These are phyloP conservation scores for Asterophora parasitica DNA, from an alignment of 768 basidiomycete species.

Conservation along the genomic window DNA sequence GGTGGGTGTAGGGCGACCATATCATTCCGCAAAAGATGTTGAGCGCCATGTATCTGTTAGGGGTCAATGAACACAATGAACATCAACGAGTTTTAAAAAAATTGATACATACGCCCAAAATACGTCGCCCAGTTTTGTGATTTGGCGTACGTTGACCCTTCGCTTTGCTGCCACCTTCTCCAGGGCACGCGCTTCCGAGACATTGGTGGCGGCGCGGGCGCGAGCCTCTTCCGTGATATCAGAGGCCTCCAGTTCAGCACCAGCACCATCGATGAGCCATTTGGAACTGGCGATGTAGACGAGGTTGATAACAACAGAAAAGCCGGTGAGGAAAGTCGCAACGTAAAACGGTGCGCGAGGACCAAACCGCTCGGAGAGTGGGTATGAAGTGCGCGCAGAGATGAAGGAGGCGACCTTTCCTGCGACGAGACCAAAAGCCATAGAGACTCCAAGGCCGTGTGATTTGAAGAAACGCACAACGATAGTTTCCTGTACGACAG, in stretches of 20 bases:
- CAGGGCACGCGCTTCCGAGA: constrained; percentile 58
- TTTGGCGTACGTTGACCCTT: constrained; percentile 53
- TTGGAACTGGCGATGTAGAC: constrained; percentile 59
- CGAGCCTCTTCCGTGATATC: constrained; percentile 56
- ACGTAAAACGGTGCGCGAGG: constrained; percentile 72
- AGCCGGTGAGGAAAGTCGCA: constrained; percentile 54
- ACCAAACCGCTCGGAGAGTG: constrained; percentile 64
- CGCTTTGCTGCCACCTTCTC: constrained; percentile 64
- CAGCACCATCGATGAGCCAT: constrained; percentile 59
- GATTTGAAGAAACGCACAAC: constrained; percentile 79
- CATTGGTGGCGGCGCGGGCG: constrained; percentile 35
- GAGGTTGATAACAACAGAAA: constrained; percentile 67
- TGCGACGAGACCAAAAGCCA: constrained; percentile 79
- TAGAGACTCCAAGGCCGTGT: constrained; percentile 68
- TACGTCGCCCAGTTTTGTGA: constrained; percentile 65
- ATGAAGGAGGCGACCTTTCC: constrained; percentile 78
- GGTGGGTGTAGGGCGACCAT: constrained; percentile 75
- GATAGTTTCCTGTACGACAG: constrained; percentile 82
- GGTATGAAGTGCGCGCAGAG: constrained; percentile 70
- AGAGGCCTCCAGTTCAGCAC: constrained; percentile 58
- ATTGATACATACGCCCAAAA: constrained; percentile 63
- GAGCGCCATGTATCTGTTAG: constrained; percentile 60
- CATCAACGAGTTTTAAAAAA: not conserved
- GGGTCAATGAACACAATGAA: constrained; percentile 12
- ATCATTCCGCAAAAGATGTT: constrained; percentile 73